Percentiles rank a stretch among this genome's conserved stretches.
These are phyloP conservation scores for Xylaria sp. DNA, from an alignment of 2,329 filamentous ascomycete genomes.

Conservation along the genomic window DNA sequence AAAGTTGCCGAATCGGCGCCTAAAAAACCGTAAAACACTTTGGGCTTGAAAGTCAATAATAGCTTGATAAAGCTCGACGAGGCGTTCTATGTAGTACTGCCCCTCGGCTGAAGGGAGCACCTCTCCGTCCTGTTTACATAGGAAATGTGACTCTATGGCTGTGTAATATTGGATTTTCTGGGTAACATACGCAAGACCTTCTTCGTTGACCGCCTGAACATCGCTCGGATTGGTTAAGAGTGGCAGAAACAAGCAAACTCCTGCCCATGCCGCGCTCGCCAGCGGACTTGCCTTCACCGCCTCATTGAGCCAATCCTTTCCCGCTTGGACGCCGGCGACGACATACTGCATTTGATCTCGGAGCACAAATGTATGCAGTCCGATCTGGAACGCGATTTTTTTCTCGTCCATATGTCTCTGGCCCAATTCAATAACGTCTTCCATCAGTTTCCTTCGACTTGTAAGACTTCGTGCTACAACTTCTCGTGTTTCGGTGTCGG, in stretches of 20 bases:
- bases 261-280: slow-evolving; percentile 9
- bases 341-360: slow-evolving; percentile 14
- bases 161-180: slow-evolving; percentile 15
- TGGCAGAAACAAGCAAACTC: slow-evolving; percentile 9
- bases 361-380: slow-evolving; percentile 1
- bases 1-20: slow-evolving; percentile 1
- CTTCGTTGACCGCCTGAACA: slow-evolving; percentile 6
- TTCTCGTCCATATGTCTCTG: slow-evolving; percentile 7
- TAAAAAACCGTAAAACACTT: slow-evolving; percentile 5
- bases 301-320: slow-evolving; percentile 1
- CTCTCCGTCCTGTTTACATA: not conserved
- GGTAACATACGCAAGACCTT: slow-evolving; percentile 14
- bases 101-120: not conserved
- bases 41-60: slow-evolving; percentile 17
- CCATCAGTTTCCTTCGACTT: slow-evolving; percentile 5
- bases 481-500: not conserved
- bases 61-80: slow-evolving; percentile 7
- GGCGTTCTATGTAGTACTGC: not conserved
- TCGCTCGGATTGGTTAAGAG: slow-evolving; percentile 14
- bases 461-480: not conserved
- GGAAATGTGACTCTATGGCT: slow-evolving; percentile 3
- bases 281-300: slow-evolving; percentile 13
- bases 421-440: slow-evolving; percentile 4
- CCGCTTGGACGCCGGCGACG: slow-evolving; percentile 10
- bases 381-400: not conserved